Base-by-base conservation (phyloP, 1,139 yeast genomes). In the Diutina mesorugosa region DNA sequence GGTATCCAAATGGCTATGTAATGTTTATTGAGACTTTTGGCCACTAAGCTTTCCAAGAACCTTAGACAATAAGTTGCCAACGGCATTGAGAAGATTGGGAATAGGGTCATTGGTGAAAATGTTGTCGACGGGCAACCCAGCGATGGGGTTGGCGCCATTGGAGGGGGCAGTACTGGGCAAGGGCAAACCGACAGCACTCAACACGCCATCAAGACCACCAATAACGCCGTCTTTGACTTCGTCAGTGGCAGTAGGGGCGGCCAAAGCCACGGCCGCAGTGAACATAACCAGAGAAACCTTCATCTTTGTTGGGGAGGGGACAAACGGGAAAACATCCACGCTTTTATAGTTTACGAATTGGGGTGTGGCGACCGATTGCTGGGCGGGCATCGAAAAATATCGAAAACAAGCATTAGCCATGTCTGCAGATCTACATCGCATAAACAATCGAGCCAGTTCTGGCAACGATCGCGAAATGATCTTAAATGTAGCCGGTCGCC, bases 121-220 rank as follows among this genome's bases (percentile, higher is more conserved):
- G 35, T 50, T 50, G 35, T 50, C 53, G n/a, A 50, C 45, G 10
- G 53, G 53, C 29, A 50, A 32, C 8, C 53, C 53, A 9, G 29
- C 53, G 6, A 32, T 4, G 16, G 28, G 45, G 53, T 50, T 50
- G 45, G 53, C 41, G 32, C 53, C 53, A 10, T 29, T 29, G 18
- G 51, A 47, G 14, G 53, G 53, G 32, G 53, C 45, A 18, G 26
- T 21, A n/a, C 45, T 29, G 45, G 53, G 53, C 29, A 50, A 32
- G 28, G 53, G 53, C 45, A 50, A 50, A n/a, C 53, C 53, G 18
- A 50, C 53, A 9, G 12, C n/a, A 16, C 53, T 38, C 29, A 50
- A 30, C 6, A 50, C 26, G 21, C 16, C 28, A 16, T 18, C 18
- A 5, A 50, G 32, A 18, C 26, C 26, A 9, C 47, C 26, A 9